Conservation (phyloP, 2,329 filamentous ascomycete species). For the Hypoxylon sp. region DNA sequence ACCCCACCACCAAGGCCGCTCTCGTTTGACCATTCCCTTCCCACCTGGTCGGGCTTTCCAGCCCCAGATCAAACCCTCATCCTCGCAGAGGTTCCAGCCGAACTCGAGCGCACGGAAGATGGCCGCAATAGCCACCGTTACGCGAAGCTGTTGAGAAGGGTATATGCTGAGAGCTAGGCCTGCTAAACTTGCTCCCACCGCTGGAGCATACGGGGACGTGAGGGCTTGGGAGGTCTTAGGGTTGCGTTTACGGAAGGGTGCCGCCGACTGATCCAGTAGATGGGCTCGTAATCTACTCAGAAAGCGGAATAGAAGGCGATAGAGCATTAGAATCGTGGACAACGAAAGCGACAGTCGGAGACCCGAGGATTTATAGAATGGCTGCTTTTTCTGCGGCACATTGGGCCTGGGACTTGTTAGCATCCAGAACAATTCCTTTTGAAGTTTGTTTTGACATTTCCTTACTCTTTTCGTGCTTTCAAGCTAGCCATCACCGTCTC, state of each 20-base stretch:
- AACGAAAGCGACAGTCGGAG: conserved; percentile 85
- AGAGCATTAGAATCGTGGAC: conserved; percentile 86
- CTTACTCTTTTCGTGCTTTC: conserved; percentile 61
- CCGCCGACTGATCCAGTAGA: conserved; percentile 82
- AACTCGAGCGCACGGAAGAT: conserved; percentile 88
- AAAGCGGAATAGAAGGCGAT: conserved; percentile 91
- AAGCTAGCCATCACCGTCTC: conserved; percentile 65
- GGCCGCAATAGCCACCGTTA: conserved; percentile 85
- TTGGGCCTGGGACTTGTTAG: conserved; percentile 43
- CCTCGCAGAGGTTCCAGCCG: conserved; percentile 84
- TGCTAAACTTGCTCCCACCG: conserved; percentile 89
- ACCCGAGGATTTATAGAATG: conserved; percentile 74
- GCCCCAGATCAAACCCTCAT: conserved; percentile 76
- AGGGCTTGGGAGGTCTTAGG: conserved; percentile 79
- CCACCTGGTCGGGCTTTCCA: conserved; percentile 56
- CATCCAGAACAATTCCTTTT: conserved; percentile 10
- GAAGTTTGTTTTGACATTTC: conserved; percentile 38
- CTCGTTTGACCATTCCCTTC: conserved; percentile 68
- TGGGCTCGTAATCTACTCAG: conserved; percentile 83
- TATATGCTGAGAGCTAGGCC: conserved; percentile 85
- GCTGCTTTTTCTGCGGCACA: conserved; percentile 59
- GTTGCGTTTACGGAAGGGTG: conserved; percentile 85
- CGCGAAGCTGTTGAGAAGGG: conserved; percentile 71
- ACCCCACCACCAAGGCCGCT: conserved; percentile 84
- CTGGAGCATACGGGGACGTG: conserved; percentile 86